phyloP scores from a whole-genome alignment of 148 eudicot species.

The Bassia scoparia region DNA sequence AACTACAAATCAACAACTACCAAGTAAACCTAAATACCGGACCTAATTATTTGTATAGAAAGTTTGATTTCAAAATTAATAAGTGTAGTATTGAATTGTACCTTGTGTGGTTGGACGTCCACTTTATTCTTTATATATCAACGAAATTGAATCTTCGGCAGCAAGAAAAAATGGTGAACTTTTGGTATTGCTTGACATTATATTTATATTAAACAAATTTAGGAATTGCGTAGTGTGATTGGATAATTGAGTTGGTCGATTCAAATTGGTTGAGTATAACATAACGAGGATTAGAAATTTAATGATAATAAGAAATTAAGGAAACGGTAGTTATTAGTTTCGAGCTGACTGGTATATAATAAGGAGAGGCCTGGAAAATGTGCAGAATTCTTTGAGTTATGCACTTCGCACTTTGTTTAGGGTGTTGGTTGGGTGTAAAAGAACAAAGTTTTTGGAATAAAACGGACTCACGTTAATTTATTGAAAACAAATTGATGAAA shows the following conservation, averaged over 20 bases:
- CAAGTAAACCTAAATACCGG: too few relatives aligned
- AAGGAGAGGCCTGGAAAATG: too few relatives aligned
- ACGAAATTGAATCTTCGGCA: background rate
- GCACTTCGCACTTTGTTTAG: too few relatives aligned
- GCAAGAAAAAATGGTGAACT: constrained; percentile 17
- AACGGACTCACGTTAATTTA: too few relatives aligned
- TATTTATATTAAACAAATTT: background rate
- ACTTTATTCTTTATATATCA: background rate
- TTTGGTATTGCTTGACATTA: background rate
- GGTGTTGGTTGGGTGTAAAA: too few relatives aligned
- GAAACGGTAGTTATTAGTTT: background rate
- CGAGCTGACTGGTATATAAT: too few relatives aligned
- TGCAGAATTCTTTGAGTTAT: too few relatives aligned
- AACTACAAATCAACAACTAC: constrained; percentile 1
- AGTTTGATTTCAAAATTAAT: too few relatives aligned
- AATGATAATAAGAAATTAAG: background rate
- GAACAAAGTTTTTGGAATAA: too few relatives aligned
- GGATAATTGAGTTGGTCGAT: constrained; percentile 17
- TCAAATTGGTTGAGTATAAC: background rate
- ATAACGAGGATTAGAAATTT: background rate
- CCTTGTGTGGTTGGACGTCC: constrained; percentile 9
- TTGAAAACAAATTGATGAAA: too few relatives aligned
- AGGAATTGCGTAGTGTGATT: constrained; percentile 6
- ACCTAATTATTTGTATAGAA: background rate
- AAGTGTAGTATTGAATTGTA: background rate